These are phyloP conservation scores for Serendipita sp. DNA, from an alignment of 768 basidiomycete species.

Conservation along the genomic window DNA sequence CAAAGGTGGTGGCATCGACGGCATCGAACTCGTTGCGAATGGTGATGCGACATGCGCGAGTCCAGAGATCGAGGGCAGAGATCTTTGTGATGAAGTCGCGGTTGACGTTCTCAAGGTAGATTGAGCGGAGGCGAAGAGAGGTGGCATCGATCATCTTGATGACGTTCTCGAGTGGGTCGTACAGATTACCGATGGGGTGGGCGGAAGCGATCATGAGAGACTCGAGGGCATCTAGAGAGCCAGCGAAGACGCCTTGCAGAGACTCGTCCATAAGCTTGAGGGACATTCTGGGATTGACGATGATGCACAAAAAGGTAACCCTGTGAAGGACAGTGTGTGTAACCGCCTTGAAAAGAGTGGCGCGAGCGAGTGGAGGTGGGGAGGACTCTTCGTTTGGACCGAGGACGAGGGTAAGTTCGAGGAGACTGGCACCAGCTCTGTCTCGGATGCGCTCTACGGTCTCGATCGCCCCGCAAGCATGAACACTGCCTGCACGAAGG, in stretches of 20 bases:
- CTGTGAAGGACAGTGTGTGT: background rate
- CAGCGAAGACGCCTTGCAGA: background rate
- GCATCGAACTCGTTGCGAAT: background rate
- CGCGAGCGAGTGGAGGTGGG: background rate
- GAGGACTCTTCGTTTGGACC: background rate
- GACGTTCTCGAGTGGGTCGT: background rate
- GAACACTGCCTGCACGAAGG: background rate
- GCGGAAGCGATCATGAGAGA: conserved; percentile 1
- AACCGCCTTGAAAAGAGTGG: background rate
- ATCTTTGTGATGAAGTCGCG: background rate
- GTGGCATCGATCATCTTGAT: background rate
- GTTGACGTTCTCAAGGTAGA: conserved; percentile 5
- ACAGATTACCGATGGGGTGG: background rate
- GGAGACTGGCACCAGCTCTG: background rate
- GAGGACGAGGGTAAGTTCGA: conserved; percentile 2
- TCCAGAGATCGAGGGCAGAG: background rate
- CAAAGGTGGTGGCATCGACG: background rate
- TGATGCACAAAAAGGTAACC: background rate
- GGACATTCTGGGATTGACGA: conserved; percentile 4
- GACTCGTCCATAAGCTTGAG: background rate
- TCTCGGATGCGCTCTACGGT: background rate
- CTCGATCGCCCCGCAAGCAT: background rate
- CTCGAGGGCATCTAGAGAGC: background rate
- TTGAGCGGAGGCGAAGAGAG: background rate
- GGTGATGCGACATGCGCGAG: background rate